Conservation (phyloP, 306 rosid species). For the Psophocarpus tetragonolobus region DNA sequence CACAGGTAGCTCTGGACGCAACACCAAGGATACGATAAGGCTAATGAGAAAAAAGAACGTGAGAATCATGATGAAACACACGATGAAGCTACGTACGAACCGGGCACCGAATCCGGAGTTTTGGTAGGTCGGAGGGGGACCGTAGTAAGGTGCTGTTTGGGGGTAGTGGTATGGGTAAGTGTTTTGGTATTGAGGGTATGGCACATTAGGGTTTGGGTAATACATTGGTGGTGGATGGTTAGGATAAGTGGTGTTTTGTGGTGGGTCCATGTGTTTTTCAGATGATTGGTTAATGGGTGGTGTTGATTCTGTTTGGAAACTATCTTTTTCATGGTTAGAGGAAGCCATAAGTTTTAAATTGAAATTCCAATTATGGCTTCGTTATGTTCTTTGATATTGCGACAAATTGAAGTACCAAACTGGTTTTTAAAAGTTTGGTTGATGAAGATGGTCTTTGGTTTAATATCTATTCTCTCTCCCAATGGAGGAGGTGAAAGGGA, state of each 20-base stretch:
- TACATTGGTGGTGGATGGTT: background rate
- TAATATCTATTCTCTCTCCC: background rate
- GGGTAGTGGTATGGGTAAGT: constrained; percentile 1
- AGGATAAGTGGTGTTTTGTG: background rate
- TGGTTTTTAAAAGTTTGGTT: no score
- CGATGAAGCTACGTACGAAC: constrained; percentile 39
- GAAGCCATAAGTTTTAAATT: background rate
- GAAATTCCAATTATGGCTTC: no score
- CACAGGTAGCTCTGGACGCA: constrained; percentile 29
- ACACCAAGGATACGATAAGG: constrained; percentile 18
- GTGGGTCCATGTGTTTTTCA: background rate
- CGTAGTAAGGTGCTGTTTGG: constrained; percentile 7
- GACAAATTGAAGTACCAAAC: background rate
- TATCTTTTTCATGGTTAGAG: background rate
- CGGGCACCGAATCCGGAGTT: background rate
- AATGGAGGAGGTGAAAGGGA: background rate
- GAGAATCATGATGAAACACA: background rate
- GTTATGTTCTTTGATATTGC: background rate
- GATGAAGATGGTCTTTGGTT: background rate
- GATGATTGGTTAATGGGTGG: background rate
- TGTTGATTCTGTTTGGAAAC: background rate
- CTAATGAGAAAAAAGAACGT: background rate
- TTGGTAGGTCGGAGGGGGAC: background rate
- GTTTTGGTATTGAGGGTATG: background rate
- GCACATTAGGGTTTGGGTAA: background rate